A percentile compares a stretch with the other conserved stretches of the same genome.
phyloP scores from a whole-genome alignment of 768 basidiomycete species.

The Mycena haematopus region DNA sequence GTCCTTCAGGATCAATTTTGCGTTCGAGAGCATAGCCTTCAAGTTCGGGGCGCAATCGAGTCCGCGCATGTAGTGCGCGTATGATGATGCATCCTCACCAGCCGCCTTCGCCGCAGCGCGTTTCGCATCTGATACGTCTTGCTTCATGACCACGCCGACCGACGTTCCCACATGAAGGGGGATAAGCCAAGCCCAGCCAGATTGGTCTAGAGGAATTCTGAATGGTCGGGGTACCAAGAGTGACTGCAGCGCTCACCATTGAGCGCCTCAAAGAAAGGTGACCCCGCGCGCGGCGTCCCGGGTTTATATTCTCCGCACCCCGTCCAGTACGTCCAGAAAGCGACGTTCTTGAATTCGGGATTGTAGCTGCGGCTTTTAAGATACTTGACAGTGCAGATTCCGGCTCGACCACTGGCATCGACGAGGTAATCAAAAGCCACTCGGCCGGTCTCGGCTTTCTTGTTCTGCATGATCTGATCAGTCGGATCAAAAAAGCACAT shows the following conservation, averaged over 20 bases:
- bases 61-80: not conserved
- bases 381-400: not conserved
- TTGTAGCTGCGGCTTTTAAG: not conserved
- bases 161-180: not conserved
- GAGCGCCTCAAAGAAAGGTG: not conserved
- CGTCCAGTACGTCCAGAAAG: not conserved
- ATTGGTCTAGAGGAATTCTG: not conserved
- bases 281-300: not conserved
- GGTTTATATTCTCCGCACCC: not conserved
- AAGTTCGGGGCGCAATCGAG: not conserved
- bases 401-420: constrained; percentile 1
- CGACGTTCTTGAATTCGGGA: not conserved
- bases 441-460: not conserved
- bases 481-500: not conserved
- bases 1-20: not conserved
- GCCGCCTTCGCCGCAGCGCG: not conserved
- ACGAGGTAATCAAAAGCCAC: constrained; percentile 6
- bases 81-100: not conserved
- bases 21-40: not conserved
- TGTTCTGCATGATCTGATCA: not conserved
- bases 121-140: not conserved
- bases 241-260: not conserved
- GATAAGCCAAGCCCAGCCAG: not conserved
- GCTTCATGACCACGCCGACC: not conserved
- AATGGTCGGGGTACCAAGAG: not conserved